Conservation (phyloP, 1,284 basidiomycete genomes). For the Inonotus hispidus region DNA sequence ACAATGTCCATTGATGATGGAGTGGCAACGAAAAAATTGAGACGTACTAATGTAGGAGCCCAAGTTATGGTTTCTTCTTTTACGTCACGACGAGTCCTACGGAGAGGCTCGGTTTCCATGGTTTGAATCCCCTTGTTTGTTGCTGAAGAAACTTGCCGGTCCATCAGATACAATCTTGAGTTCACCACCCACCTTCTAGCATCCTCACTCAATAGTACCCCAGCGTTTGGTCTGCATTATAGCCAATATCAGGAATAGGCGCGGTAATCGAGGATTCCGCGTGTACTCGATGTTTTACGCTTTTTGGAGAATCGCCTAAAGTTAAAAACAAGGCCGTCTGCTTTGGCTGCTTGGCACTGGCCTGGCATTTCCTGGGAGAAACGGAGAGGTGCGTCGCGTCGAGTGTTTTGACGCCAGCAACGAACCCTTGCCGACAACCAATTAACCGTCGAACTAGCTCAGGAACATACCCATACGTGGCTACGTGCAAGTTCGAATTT, state of each 20-base stretch:
- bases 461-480: neutral
- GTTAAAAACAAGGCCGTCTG: neutral
- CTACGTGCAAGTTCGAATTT: neutral
- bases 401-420: neutral
- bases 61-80: neutral
- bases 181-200: no score
- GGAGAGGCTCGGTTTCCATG: no score
- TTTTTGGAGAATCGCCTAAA: neutral
- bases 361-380: neutral
- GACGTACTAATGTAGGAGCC: neutral
- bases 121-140: no score
- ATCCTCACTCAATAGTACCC: no score
- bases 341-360: neutral
- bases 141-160: no score
- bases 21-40: neutral
- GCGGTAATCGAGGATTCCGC: neutral
- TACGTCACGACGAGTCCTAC: no score
- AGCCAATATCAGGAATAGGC: no score
- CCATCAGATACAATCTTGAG: no score
- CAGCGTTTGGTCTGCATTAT: no score
- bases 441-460: neutral
- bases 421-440: neutral
- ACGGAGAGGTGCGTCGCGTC: neutral
- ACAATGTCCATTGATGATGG: neutral
- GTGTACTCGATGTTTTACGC: neutral